These are phyloP conservation scores for Colletotrichum kahawae DNA, from an alignment of 2,329 filamentous ascomycete species.

Conservation along the genomic window DNA sequence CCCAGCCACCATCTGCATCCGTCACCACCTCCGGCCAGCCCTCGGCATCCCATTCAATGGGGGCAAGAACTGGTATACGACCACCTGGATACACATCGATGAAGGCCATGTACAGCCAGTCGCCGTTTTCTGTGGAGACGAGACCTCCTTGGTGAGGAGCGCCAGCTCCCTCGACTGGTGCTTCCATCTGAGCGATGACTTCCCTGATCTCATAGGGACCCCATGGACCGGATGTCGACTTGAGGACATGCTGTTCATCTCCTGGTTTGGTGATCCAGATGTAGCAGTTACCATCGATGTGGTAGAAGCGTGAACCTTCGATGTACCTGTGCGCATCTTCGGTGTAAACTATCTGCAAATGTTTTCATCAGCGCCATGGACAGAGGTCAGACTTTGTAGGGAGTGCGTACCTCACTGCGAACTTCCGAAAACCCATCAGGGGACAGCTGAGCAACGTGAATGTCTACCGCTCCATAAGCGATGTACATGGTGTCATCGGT, in stretches of 20 bases:
- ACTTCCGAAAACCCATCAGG: constrained; percentile 47
- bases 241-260: constrained; percentile 51
- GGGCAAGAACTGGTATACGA: constrained; percentile 58
- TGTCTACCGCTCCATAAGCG: constrained; percentile 44
- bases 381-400: no score
- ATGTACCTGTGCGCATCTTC: constrained; percentile 27
- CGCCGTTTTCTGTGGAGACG: constrained; percentile 51
- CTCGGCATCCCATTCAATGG: constrained; percentile 48
- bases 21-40: constrained; percentile 50
- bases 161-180: constrained; percentile 48
- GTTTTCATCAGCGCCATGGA: neutral
- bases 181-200: constrained; percentile 42
- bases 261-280: constrained; percentile 54
- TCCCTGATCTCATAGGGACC: constrained; percentile 52
- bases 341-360: neutral
- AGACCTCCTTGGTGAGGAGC: constrained; percentile 58
- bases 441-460: constrained; percentile 48
- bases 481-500: constrained; percentile 54
- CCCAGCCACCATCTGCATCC: constrained; percentile 35
- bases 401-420: constrained; percentile 31
- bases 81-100: constrained; percentile 58
- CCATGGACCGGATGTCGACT: constrained; percentile 45
- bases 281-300: constrained; percentile 58
- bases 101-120: constrained; percentile 66
- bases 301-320: constrained; percentile 61